Conservation (phyloP, 306 rosid species). For the Glycyrrhiza uralensis region DNA sequence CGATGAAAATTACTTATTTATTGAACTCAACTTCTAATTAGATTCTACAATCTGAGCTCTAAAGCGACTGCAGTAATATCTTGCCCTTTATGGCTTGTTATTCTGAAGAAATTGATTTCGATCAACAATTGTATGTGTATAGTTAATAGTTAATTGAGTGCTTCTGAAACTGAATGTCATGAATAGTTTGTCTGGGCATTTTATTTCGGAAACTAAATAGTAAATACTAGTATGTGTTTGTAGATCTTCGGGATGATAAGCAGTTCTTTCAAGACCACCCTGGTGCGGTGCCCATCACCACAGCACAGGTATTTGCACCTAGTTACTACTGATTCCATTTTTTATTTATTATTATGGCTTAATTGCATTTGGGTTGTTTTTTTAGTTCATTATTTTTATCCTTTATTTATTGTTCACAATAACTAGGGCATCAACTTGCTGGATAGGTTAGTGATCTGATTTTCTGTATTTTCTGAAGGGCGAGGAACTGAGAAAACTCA, state of each 20-base stretch:
- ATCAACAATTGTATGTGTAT: not conserved
- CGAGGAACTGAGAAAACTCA: slow-evolving; percentile 75
- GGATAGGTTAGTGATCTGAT: not conserved
- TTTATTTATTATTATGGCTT: not conserved
- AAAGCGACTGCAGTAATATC: not conserved
- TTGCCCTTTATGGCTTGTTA: not conserved
- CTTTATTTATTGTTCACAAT: not conserved
- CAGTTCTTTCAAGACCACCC: slow-evolving; percentile 77
- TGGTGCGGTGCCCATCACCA: slow-evolving; percentile 75
- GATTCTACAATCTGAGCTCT: not conserved
- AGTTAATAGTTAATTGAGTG: not conserved
- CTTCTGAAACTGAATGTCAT: not conserved
- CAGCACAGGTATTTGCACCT: slow-evolving; percentile 68
- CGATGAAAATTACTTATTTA: not conserved
- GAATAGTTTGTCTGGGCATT: slow-evolving; percentile 19
- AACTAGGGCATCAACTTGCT: not conserved
- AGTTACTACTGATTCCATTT: not conserved
- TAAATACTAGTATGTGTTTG: slow-evolving; percentile 34
- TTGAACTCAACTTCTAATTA: not conserved
- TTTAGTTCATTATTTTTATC: not conserved
- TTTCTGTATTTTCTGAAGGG: slow-evolving; percentile 48
- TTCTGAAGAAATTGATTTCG: not conserved
- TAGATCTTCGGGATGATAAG: slow-evolving; percentile 86
- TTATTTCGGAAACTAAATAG: slow-evolving; percentile 16
- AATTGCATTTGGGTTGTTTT: not conserved